A percentile compares a stretch with the other conserved stretches of the same genome.
phyloP scores from a whole-genome alignment of 1,284 basidiomycete genomes.

The Microbotryomycetes sp. region DNA sequence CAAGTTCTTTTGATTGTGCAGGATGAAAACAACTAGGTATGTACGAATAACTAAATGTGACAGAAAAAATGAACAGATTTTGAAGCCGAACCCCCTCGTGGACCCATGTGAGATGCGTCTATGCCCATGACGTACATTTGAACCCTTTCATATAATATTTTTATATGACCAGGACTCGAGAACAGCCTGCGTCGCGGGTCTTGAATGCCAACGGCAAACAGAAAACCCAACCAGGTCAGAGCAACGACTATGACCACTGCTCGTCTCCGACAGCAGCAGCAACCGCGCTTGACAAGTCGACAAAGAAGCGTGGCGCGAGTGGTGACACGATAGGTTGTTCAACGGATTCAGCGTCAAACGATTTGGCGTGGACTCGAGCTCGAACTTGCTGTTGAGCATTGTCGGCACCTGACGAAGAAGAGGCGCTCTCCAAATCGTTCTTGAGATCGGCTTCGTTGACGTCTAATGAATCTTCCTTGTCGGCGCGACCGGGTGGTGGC shows the following conservation, averaged over 20 bases:
- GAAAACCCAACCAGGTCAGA: no score
- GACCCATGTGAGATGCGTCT: no score
- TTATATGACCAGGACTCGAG: no score
- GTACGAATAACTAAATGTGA: no score
- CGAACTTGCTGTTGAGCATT: slow-evolving; percentile 8
- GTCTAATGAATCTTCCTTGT: slow-evolving; percentile 19
- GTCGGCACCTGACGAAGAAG: slow-evolving; percentile 2
- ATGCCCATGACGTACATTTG: no score
- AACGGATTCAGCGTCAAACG: slow-evolving; percentile 35
- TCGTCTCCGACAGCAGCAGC: slow-evolving; percentile 49
- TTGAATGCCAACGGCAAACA: no score
- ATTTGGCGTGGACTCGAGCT: slow-evolving; percentile 30
- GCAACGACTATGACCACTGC: not conserved
- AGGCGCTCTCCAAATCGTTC: not conserved
- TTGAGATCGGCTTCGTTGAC: slow-evolving; percentile 25
- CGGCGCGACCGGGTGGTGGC: slow-evolving; percentile 5
- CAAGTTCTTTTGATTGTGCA: no score
- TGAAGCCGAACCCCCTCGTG: no score
- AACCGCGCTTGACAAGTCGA: slow-evolving; percentile 69
- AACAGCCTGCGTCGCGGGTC: no score
- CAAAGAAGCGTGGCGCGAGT: slow-evolving; percentile 79
- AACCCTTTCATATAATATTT: no score
- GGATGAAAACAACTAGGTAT: no score
- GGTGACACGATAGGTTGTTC: slow-evolving; percentile 48
- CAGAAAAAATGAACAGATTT: no score